Percentiles rank a stretch among this genome's conserved stretches.
Conservation (phyloP, 805 yeast species). For the Candida saitoana region DNA sequence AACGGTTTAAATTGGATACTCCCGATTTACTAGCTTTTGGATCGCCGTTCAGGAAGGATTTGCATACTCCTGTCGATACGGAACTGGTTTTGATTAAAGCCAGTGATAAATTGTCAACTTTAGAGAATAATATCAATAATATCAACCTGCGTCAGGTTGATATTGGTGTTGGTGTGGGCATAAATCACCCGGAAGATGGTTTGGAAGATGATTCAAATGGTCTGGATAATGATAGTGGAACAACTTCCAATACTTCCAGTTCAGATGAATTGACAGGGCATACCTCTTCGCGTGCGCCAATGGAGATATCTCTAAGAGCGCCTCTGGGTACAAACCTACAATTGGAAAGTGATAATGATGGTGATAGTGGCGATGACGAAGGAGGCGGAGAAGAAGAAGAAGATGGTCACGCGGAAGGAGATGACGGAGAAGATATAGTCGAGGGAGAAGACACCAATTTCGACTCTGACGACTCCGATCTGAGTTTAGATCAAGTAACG, state of each 20-base stretch:
- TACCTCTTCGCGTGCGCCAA: slow-evolving; percentile 1
- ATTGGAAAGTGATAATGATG: slow-evolving; percentile 1
- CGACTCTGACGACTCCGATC: slow-evolving; percentile 4
- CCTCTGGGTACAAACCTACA: background rate
- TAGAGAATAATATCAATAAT: background rate
- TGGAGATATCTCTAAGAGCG: background rate
- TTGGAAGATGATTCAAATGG: background rate
- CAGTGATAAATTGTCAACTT: background rate
- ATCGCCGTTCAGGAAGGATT: background rate
- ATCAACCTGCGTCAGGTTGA: background rate
- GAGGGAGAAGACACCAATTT: slow-evolving; percentile 2
- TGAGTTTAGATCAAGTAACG: slow-evolving; percentile 10
- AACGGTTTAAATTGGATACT: slow-evolving; percentile 5
- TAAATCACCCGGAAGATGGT: background rate
- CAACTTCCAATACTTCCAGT: background rate
- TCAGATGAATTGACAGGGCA: background rate
- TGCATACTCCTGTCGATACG: background rate
- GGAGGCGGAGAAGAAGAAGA: slow-evolving; percentile 1
- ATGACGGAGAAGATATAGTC: slow-evolving; percentile 4
- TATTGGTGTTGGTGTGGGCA: background rate
- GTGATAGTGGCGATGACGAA: background rate
- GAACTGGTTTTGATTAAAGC: background rate
- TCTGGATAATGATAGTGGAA: background rate
- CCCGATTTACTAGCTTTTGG: slow-evolving; percentile 4
- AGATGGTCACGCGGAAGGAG: slow-evolving; percentile 3